Conservation (phyloP, 768 basidiomycete species). For the Ramaria sp. region DNA sequence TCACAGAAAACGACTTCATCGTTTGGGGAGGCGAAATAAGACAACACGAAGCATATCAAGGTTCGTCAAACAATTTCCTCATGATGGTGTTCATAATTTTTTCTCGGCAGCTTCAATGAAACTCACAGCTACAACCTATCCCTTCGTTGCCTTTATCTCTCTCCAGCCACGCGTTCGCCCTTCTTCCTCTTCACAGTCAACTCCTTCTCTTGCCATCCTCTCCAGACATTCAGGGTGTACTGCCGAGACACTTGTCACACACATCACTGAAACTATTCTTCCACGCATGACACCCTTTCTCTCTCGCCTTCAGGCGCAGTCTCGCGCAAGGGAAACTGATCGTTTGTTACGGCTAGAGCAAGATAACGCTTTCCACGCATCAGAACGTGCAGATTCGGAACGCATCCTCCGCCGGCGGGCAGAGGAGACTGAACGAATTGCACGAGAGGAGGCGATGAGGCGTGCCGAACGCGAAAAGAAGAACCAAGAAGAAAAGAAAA, state of each 20-base stretch:
- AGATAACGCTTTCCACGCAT: slow-evolving; percentile 27
- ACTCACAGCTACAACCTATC: slow-evolving; percentile 82
- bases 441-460: slow-evolving; percentile 50
- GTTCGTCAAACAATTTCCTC: slow-evolving; percentile 22
- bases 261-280: slow-evolving; percentile 61
- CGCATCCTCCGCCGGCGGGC: slow-evolving; percentile 69
- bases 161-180: slow-evolving; percentile 50
- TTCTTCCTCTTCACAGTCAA: slow-evolving; percentile 28
- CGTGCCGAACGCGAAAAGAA: slow-evolving; percentile 27
- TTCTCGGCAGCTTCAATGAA: slow-evolving; percentile 50
- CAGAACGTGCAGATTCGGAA: slow-evolving; percentile 35
- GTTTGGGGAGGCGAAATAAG: slow-evolving; percentile 92
- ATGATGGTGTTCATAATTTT: not conserved
- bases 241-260: slow-evolving; percentile 46
- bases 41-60: slow-evolving; percentile 72
- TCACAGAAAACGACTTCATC: slow-evolving; percentile 65
- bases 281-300: slow-evolving; percentile 78
- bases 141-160: slow-evolving; percentile 85
- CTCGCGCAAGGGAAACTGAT: slow-evolving; percentile 24
- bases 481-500: slow-evolving; percentile 10
- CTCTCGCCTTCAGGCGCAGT: slow-evolving; percentile 38
- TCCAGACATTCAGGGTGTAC: slow-evolving; percentile 64
- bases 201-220: slow-evolving; percentile 57
- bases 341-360: slow-evolving; percentile 30
- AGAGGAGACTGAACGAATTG: slow-evolving; percentile 53